Percentiles rank a stretch among this genome's conserved stretches.
Conservation (phyloP, 352 stramenopile genomes). For the Thraustochytrium striatum region DNA sequence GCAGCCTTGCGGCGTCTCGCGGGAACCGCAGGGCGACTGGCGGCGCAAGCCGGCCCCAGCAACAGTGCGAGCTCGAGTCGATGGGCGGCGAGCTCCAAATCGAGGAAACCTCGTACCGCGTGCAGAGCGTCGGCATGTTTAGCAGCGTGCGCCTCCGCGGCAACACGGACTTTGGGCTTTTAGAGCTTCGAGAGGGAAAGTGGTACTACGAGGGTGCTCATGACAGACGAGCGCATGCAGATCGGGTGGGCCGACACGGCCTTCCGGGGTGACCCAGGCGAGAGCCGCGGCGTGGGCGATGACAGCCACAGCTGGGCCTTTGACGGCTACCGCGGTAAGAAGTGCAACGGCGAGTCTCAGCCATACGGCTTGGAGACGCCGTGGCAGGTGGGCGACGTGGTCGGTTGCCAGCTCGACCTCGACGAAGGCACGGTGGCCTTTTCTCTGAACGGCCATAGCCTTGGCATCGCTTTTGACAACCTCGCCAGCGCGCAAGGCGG, state of each 20-base stretch:
- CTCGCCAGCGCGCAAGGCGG: conserved; percentile 48
- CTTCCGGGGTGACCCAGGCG: conserved; percentile 71
- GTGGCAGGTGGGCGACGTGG: conserved; percentile 72
- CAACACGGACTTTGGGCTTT: background rate
- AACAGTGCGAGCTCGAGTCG: background rate
- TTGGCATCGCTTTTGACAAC: conserved; percentile 73
- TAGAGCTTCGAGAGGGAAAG: background rate
- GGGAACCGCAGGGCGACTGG: background rate
- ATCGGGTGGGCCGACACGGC: conserved; percentile 82
- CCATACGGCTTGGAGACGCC: conserved; percentile 67
- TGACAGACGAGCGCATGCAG: conserved; percentile 83
- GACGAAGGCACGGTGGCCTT: conserved; percentile 77
- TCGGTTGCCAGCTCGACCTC: conserved; percentile 77
- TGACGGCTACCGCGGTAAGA: conserved; percentile 73
- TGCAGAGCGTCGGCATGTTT: conserved; percentile 11
- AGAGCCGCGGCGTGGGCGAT: conserved; percentile 83
- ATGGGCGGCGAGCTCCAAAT: conserved; percentile 25
- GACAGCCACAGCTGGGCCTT: conserved; percentile 80
- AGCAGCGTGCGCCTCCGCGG: background rate
- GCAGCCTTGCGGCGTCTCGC: background rate
- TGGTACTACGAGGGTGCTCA: conserved; percentile 83
- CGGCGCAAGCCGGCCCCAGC: too few relatives aligned
- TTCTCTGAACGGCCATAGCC: conserved; percentile 79
- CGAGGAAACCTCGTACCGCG: background rate
- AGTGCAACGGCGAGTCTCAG: conserved; percentile 74